These are phyloP conservation scores for Prunus yedoensis DNA, from an alignment of 331 rosid species.

Conservation along the genomic window DNA sequence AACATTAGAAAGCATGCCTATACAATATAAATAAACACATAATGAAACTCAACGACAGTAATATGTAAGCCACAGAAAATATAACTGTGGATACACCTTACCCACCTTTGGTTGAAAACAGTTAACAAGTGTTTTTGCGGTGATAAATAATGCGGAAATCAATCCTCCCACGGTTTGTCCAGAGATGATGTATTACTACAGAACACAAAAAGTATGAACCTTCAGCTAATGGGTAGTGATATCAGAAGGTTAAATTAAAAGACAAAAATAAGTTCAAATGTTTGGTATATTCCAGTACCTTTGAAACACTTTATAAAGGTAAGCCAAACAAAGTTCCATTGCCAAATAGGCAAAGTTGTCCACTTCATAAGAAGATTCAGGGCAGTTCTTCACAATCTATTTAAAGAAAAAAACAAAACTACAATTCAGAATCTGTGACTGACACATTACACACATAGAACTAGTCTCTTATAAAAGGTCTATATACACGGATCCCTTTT, in stretches of 20 bases:
- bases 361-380: conserved; percentile 50
- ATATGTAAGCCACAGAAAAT: conserved; percentile 4
- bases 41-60: not conserved
- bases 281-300: conserved; percentile 41
- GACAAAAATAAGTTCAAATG: not conserved
- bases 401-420: conserved; percentile 17
- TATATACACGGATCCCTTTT: not conserved
- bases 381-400: conserved; percentile 88
- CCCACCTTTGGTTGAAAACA: conserved; percentile 66
- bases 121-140: conserved; percentile 63
- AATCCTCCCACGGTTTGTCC: conserved; percentile 50
- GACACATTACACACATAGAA: not conserved
- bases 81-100: conserved; percentile 27
- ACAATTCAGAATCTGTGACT: not conserved
- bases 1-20: conserved; percentile 5
- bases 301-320: conserved; percentile 51
- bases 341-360: conserved; percentile 63
- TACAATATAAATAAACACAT: conserved; percentile 1
- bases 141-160: conserved; percentile 51
- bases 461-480: not conserved
- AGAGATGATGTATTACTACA: conserved; percentile 40
- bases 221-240: conserved; percentile 29
- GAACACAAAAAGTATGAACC: conserved; percentile 36
- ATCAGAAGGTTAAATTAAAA: conserved; percentile 21
- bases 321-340: conserved; percentile 71